phyloP scores from a whole-genome alignment of 192 early-diverging fungal genomes.

The Entomortierella parvispora region DNA sequence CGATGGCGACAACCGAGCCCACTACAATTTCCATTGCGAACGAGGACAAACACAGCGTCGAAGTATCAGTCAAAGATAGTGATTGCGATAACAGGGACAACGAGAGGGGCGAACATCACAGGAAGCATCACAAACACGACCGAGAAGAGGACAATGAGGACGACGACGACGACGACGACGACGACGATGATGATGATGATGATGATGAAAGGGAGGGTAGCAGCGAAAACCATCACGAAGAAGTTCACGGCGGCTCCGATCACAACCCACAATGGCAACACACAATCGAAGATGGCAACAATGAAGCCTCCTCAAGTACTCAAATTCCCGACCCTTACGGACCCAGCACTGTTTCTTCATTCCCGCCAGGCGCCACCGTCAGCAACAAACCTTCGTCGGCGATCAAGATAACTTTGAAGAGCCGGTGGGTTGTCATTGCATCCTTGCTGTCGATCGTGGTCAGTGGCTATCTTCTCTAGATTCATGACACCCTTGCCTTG shows the following conservation, averaged over 20 bases:
- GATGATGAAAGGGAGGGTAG: background rate
- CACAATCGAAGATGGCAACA: background rate
- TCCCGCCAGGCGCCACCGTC: background rate
- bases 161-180: background rate
- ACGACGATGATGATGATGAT: constrained; percentile 12
- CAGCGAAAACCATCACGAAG: background rate
- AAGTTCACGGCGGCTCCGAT: background rate
- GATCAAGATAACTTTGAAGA: too few relatives aligned
- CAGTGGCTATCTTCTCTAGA: background rate
- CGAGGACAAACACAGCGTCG: too few relatives aligned
- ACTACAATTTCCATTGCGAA: too few relatives aligned
- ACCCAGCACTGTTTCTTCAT: background rate
- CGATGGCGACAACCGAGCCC: too few relatives aligned
- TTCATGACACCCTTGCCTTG: background rate
- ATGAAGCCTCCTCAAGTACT: background rate
- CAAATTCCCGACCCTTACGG: too few relatives aligned
- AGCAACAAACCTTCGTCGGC: background rate
- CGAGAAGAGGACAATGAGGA: background rate
- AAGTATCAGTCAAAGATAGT: too few relatives aligned
- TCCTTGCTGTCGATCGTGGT: background rate
- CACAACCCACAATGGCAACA: background rate
- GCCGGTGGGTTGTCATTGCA: background rate
- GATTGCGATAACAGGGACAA: background rate
- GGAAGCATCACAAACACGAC: background rate
- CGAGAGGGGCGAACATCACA: background rate